Evolutionary conservation across 2,329 filamentous ascomycete species (phyloP).

Genomic region (Cordyceps cateniannulata): DNA sequence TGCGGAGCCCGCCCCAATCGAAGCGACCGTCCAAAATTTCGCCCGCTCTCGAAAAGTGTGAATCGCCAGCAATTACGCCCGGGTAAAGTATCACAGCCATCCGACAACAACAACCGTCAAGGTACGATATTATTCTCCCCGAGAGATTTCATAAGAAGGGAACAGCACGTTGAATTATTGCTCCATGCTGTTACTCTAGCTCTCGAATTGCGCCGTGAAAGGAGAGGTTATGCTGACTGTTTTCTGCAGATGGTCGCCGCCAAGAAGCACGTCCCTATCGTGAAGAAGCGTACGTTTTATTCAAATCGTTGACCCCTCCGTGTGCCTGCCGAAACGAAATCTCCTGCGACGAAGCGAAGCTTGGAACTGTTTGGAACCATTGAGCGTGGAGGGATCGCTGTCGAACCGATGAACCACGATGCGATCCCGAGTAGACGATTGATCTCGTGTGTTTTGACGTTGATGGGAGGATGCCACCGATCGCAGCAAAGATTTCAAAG

Average conservation of each 20-base stretch:
- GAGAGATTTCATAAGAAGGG: background rate
- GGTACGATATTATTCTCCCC: background rate
- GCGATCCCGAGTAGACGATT: background rate
- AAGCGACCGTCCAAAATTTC: conserved; percentile 9
- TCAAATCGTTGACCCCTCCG: background rate
- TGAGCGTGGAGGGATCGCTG: background rate
- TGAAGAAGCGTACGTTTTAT: conserved; percentile 94
- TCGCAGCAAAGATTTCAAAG: background rate
- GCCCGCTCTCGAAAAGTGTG: conserved; percentile 1
- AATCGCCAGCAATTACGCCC: conserved; percentile 9
- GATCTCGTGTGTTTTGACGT: background rate
- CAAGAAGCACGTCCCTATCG: conserved; percentile 98
- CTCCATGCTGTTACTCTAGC: background rate
- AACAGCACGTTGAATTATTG: background rate
- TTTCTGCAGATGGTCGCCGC: conserved; percentile 85
- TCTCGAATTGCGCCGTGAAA: background rate
- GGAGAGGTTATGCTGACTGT: conserved; percentile 22
- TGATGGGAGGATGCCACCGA: too few species aligned
- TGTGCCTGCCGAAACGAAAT: background rate
- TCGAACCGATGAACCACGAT: background rate
- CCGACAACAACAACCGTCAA: conserved; percentile 13
- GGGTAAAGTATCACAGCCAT: conserved; percentile 12
- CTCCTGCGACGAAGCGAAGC: background rate
- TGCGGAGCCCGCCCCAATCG: background rate
- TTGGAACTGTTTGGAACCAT: background rate